A percentile compares a stretch with the other conserved stretches of the same genome.
Evolutionary conservation across 768 basidiomycete species (phyloP).

Genomic region (Tulasnella sp.): DNA sequence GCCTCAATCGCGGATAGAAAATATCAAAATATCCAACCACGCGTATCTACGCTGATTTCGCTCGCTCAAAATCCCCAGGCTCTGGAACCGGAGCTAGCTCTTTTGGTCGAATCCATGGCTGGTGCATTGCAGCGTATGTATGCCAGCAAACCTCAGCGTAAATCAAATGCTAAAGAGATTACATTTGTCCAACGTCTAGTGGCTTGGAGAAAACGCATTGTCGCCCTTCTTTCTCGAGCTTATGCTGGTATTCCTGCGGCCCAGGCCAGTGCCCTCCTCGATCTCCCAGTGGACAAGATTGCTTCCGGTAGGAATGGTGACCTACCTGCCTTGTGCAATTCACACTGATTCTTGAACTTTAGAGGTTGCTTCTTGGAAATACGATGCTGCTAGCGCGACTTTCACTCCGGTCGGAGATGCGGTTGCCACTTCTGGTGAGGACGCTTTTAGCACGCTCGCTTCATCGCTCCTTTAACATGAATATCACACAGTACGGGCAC

Average conservation of each 20-base stretch:
- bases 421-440: neutral
- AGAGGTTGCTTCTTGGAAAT: slow-evolving; percentile 9
- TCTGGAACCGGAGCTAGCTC: slow-evolving; percentile 52
- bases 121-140: slow-evolving; percentile 58
- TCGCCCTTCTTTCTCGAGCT: slow-evolving; percentile 61
- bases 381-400: neutral
- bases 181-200: slow-evolving; percentile 46
- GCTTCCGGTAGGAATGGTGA: slow-evolving; percentile 40
- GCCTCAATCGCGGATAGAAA: slow-evolving; percentile 58
- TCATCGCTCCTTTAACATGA: neutral
- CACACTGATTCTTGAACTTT: neutral
- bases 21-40: slow-evolving; percentile 59
- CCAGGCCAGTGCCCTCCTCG: slow-evolving; percentile 62
- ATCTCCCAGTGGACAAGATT: slow-evolving; percentile 47
- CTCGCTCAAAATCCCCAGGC: slow-evolving; percentile 40
- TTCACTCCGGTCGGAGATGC: neutral
- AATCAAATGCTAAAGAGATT: neutral
- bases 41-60: slow-evolving; percentile 49
- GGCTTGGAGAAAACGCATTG: slow-evolving; percentile 60
- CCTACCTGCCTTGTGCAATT: no score
- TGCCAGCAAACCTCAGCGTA: neutral
- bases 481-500: neutral
- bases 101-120: slow-evolving; percentile 52
- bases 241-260: slow-evolving; percentile 63
- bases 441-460: neutral